These are phyloP conservation scores for Neurospora crassa DNA, from an alignment of 2,329 filamentous ascomycete species.

Conservation along the genomic window DNA sequence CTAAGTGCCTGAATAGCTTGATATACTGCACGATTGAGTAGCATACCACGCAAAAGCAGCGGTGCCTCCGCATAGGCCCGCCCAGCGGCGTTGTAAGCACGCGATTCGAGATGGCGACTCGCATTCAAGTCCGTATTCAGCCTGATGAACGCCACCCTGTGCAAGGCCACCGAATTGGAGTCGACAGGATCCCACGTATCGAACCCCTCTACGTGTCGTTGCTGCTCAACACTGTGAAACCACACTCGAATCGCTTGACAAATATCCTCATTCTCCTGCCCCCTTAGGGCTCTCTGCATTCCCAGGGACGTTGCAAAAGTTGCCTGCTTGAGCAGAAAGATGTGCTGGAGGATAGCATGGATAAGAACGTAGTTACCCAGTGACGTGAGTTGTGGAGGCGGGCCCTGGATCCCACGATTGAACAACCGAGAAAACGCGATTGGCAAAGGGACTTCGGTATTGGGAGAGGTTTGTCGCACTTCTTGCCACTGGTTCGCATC, in stretches of 20 bases:
- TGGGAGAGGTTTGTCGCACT: slow-evolving; percentile 39
- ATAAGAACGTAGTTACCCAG: slow-evolving; percentile 64
- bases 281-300: slow-evolving; percentile 38
- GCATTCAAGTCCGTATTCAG: slow-evolving; percentile 57
- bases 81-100: slow-evolving; percentile 53
- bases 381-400: slow-evolving; percentile 43
- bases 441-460: slow-evolving; percentile 43
- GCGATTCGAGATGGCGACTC: slow-evolving; percentile 52
- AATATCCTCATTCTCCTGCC: slow-evolving; percentile 48
- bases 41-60: slow-evolving; percentile 46
- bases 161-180: slow-evolving; percentile 54
- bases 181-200: slow-evolving; percentile 49
- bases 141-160: slow-evolving; percentile 53
- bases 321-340: slow-evolving; percentile 59
- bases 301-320: slow-evolving; percentile 43
- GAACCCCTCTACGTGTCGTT: slow-evolving; percentile 32
- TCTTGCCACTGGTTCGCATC: slow-evolving; percentile 52
- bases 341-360: slow-evolving; percentile 62
- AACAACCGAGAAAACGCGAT: slow-evolving; percentile 48
- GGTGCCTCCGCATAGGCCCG: slow-evolving; percentile 50
- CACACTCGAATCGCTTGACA: slow-evolving; percentile 46
- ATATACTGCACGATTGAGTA: slow-evolving; percentile 53
- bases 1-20: slow-evolving; percentile 61
- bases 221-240: slow-evolving; percentile 49
- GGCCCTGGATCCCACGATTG: slow-evolving; percentile 37